phyloP scores from a whole-genome alignment of 805 yeast species.

The Wickerhamomyces chambardii region DNA sequence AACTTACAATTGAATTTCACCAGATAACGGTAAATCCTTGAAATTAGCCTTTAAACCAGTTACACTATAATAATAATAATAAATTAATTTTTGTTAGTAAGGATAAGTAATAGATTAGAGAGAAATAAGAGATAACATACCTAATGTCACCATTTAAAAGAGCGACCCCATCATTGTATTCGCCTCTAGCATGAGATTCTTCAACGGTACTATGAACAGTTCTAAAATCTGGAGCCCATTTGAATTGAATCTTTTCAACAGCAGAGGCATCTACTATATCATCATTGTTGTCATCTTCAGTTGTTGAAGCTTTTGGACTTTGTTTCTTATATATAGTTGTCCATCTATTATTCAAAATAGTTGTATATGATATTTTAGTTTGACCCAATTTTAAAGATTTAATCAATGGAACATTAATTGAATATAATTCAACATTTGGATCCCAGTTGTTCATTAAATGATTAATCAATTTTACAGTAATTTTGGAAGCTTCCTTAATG shows the following conservation, averaged over 20 bases:
- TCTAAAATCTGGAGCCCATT: constrained; percentile 81
- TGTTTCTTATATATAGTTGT: constrained; percentile 39
- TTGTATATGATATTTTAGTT: constrained; percentile 64
- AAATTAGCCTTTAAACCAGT: constrained; percentile 71
- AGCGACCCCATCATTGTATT: constrained; percentile 22
- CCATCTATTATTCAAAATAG: constrained; percentile 82
- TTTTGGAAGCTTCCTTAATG: constrained; percentile 55
- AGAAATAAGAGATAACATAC: constrained; percentile 10
- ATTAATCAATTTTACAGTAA: constrained; percentile 55
- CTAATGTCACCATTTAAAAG: constrained; percentile 16
- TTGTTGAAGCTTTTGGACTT: constrained; percentile 4
- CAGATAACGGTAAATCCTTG: constrained; percentile 42
- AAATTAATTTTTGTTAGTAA: constrained; percentile 15
- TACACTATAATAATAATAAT: constrained; percentile 55
- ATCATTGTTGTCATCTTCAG: constrained; percentile 12
- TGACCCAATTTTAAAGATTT: constrained; percentile 37
- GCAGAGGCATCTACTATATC: constrained; percentile 43
- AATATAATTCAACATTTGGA: constrained; percentile 54
- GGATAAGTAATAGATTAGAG: background rate
- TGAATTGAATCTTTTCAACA: constrained; percentile 39
- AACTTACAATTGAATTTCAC: constrained; percentile 40
- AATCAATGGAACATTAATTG: constrained; percentile 79
- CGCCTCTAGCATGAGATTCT: constrained; percentile 20
- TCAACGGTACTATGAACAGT: constrained; percentile 48
- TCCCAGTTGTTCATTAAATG: constrained; percentile 55